Base-by-base conservation (phyloP, 768 basidiomycete genomes). In the Dictyophora rubrovolvata region DNA sequence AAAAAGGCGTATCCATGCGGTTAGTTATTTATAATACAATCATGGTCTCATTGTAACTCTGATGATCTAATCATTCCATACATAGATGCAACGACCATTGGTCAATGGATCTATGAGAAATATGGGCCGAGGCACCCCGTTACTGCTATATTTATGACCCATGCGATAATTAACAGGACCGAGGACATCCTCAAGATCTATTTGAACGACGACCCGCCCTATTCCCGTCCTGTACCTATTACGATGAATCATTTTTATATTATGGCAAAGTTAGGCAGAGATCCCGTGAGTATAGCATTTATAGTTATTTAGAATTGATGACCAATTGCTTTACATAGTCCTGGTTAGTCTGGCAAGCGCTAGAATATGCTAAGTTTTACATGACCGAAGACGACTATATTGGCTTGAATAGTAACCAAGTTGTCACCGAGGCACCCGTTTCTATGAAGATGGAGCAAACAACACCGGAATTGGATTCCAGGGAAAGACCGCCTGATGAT, bases 231-330 rank as follows among this genome's bases (percentile, higher is more conserved):
- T 48, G 85, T 89, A 23, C 88, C 87, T 20, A 66, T 89, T 34
- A 89, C 87, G 5, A 71, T 90, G 54, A 83, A 86, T 65, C 87
- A 88, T 65, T 90, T 90, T 72, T 79, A 82, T 66, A 66, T 85
- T n/a, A 75, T 90, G 51, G 87, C 87, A 3, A 79, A 77, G 48
- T 70, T 90, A 17, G 86, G 86, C 18, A 76, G 76, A 60, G 70
- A 75, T 28, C 80, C 84, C 9, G 85, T 85, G 65, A 65, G 85
- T 69, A n/a, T 37, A 55, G n/a, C 51, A 12, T 11, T 36, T 46
- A 7, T 28, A 28, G 28, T 28, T 28, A 3, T 28, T 28, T 28
- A 28, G 7, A 28, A 28, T 28, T 28, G 28, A 28, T 28, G 28
- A 28, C 28, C 28, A 28, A 28, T 28, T 28, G 28, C 28, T 7